Evolutionary conservation across 306 rosid species (phyloP).

Genomic region (Astragalus membranaceus): DNA sequence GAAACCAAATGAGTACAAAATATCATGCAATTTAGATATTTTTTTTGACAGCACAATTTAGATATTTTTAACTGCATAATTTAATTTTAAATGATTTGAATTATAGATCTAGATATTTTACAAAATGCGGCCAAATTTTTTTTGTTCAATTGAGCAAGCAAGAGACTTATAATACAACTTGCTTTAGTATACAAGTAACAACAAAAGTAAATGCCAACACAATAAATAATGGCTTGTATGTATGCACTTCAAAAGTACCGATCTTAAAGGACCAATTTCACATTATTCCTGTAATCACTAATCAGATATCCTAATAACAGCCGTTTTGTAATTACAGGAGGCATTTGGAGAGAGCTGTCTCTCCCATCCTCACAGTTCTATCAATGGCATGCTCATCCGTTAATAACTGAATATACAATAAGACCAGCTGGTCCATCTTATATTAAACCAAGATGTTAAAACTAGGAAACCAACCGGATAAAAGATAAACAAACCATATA

Average conservation of each 20-base stretch:
- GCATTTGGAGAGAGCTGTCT: constrained; percentile 31
- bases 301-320: constrained; percentile 38
- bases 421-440: constrained; percentile 43
- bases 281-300: constrained; percentile 48
- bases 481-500: constrained; percentile 28
- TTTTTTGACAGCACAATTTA: no score
- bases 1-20: no score
- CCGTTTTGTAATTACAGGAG: constrained; percentile 60
- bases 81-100: no score
- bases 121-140: no score
- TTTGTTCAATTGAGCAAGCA: not conserved
- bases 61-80: no score
- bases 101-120: no score
- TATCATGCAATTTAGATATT: no score
- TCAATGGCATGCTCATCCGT: constrained; percentile 47
- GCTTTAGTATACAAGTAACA: not conserved
- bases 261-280: constrained; percentile 42
- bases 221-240: constrained; percentile 12
- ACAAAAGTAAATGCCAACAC: constrained; percentile 1
- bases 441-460: constrained; percentile 26
- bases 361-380: constrained; percentile 53
- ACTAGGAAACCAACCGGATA: constrained; percentile 42
- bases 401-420: constrained; percentile 42
- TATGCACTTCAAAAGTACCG: constrained; percentile 25
- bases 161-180: not conserved